A percentile compares a stretch with the other conserved stretches of the same genome.
These are phyloP conservation scores for Ceratocystis huliohia DNA, from an alignment of 2,329 filamentous ascomycete genomes.

Conservation along the genomic window DNA sequence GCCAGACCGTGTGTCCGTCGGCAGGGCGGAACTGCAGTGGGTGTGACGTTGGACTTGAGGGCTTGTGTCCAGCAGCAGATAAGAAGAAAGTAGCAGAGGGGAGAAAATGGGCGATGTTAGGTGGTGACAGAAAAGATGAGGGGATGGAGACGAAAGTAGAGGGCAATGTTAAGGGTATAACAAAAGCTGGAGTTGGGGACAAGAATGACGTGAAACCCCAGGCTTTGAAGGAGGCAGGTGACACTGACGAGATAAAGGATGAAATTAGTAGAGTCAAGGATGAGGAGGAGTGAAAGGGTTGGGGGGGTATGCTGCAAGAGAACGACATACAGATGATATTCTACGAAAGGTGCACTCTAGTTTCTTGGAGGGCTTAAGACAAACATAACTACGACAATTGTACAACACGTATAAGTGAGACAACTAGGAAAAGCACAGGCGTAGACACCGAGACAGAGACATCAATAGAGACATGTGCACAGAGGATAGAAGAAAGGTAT, in stretches of 20 bases:
- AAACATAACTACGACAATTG: background rate
- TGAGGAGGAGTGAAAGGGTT: constrained; percentile 7
- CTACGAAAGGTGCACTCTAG: background rate
- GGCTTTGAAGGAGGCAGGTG: constrained; percentile 30
- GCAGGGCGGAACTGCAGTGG: constrained; percentile 71
- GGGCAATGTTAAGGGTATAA: constrained; percentile 23
- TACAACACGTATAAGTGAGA: background rate
- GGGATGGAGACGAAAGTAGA: constrained; percentile 25
- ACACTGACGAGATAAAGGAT: constrained; percentile 21
- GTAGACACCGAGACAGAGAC: background rate
- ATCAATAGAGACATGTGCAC: background rate
- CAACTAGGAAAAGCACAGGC: background rate
- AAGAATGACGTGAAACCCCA: constrained; percentile 28
- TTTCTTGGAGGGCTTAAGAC: background rate
- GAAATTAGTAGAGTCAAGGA: constrained; percentile 12
- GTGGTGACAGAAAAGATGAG: constrained; percentile 25
- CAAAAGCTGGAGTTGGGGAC: constrained; percentile 24
- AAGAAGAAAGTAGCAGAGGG: constrained; percentile 48
- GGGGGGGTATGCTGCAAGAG: no score
- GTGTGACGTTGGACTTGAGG: constrained; percentile 64
- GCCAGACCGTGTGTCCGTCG: constrained; percentile 65
- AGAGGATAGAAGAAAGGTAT: background rate
- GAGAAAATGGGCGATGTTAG: constrained; percentile 35
- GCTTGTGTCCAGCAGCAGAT: constrained; percentile 64
- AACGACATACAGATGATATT: no score